phyloP scores from a whole-genome alignment of 768 basidiomycete species.

The Termitomyces sp. region DNA sequence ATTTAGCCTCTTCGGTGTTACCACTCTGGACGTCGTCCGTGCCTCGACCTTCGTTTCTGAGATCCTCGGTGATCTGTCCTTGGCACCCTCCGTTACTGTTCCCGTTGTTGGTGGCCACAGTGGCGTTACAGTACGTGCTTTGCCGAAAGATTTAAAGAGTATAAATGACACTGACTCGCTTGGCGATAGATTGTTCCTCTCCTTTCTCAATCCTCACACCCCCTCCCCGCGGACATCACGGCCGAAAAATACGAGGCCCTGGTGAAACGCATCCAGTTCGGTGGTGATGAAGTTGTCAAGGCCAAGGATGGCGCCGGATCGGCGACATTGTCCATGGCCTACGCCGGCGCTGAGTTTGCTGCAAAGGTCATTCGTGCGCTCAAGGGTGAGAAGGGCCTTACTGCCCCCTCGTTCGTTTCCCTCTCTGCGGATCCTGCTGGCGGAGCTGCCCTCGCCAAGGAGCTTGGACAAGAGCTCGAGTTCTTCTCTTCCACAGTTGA shows the following conservation, averaged over 20 bases:
- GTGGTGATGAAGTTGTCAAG: slow-evolving; percentile 97
- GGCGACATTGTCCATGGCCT: slow-evolving; percentile 97
- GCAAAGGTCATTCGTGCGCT: slow-evolving; percentile 78
- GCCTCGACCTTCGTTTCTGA: slow-evolving; percentile 95
- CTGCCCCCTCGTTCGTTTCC: slow-evolving; percentile 84
- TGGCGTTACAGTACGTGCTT: slow-evolving; percentile 71
- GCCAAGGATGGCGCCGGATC: slow-evolving; percentile 95
- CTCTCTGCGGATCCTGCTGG: slow-evolving; percentile 70
- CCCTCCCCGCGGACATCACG: slow-evolving; percentile 61
- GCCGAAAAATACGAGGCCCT: slow-evolving; percentile 54
- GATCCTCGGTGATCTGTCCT: slow-evolving; percentile 60
- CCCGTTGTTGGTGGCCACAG: slow-evolving; percentile 96
- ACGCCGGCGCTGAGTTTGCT: slow-evolving; percentile 90
- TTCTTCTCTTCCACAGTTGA: slow-evolving; percentile 91
- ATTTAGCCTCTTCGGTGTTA: slow-evolving; percentile 90
- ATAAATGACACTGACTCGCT: background rate
- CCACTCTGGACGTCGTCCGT: slow-evolving; percentile 96
- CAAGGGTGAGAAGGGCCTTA: slow-evolving; percentile 85
- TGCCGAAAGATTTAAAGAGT: background rate
- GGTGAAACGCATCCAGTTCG: slow-evolving; percentile 88
- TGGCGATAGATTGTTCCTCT: slow-evolving; percentile 81
- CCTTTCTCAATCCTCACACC: slow-evolving; percentile 84
- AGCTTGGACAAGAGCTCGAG: slow-evolving; percentile 72
- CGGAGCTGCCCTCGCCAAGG: slow-evolving; percentile 70
- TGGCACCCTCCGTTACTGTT: slow-evolving; percentile 63